Evolutionary conservation across 257 asterid genomes (phyloP), one percentile per base, ranked within the genome.

Genomic region (Lithospermum erythrorhizon): DNA sequence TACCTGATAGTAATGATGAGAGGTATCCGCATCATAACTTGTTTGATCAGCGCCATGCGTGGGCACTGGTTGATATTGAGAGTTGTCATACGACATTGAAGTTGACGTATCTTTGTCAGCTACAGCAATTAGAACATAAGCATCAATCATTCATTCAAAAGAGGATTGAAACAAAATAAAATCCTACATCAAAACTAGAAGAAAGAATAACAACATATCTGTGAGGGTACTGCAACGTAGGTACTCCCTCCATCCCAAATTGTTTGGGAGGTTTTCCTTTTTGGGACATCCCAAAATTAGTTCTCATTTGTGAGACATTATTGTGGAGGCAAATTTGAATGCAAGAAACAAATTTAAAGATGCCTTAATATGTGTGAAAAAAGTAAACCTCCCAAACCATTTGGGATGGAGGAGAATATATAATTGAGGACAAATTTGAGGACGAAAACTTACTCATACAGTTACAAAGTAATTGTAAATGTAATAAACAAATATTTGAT

Each of bases 1-100:
- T 72, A 91, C 98, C 83, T 35, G 79, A 71, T 79, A 82, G 71
- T 84, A 88, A 65, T 45, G 76, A 65, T 76, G 90, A 72, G 94
- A 61, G 47, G 82, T 62, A 55, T 73, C 89, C 57, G 66, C 77
- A 65, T 75, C 80, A 70, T 80, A 87, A 73, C 72, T 68, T 22
- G 76, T 41, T 66, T 75, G 96, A 69, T 84, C 82, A 58, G 63
- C 74, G 61, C 59, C 69, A 70, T 77, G 78, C 41, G 75, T 57
- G 56, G 86, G 72, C 62, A 76, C 82, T 15, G 69, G 58, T 76
- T 78, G 87, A 35, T 60, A 68, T 13, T 76, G 85, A 67, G 73
- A 68, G 47, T 63, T 74, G 48, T 80, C 89, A 66, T 73, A 69
- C 30, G 85, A 61, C 57, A 75, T 72, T 2, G 86, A 65, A 45